Conservation (phyloP, 1,139 yeast genomes). For the Sugiyamaella sp. region DNA sequence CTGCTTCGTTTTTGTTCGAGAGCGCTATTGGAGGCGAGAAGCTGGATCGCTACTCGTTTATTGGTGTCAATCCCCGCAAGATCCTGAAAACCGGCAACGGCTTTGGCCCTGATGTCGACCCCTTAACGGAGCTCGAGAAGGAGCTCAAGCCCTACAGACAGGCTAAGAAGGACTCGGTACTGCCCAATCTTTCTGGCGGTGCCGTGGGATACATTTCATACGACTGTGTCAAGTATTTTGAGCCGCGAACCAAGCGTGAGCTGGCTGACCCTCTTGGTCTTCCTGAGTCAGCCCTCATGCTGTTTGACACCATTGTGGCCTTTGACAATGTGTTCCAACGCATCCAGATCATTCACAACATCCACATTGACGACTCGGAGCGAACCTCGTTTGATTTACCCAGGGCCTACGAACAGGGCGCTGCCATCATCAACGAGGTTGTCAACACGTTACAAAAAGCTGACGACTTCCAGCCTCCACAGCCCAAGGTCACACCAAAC, state of each 20-base stretch:
- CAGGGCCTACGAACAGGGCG: slow-evolving; percentile 59
- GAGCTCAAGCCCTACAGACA: slow-evolving; percentile 68
- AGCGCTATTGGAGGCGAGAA: slow-evolving; percentile 88
- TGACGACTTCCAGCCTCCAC: slow-evolving; percentile 57
- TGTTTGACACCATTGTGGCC: slow-evolving; percentile 86
- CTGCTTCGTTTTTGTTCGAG: slow-evolving; percentile 81
- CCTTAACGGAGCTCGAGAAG: slow-evolving; percentile 69
- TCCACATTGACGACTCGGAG: slow-evolving; percentile 52
- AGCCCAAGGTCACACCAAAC: slow-evolving; percentile 62
- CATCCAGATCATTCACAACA: slow-evolving; percentile 84
- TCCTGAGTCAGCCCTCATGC: slow-evolving; percentile 92
- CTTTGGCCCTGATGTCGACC: slow-evolving; percentile 68
- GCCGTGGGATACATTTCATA: slow-evolving; percentile 94
- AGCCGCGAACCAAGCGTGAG: slow-evolving; percentile 77
- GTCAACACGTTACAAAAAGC: slow-evolving; percentile 55
- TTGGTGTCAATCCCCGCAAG: slow-evolving; percentile 83
- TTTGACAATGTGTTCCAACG: slow-evolving; percentile 93
- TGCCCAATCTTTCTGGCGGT: slow-evolving; percentile 87
- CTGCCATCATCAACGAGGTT: slow-evolving; percentile 57
- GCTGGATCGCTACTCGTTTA: slow-evolving; percentile 85
- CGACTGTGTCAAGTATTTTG: slow-evolving; percentile 95
- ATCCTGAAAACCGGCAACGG: slow-evolving; percentile 75
- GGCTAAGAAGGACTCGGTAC: slow-evolving; percentile 61
- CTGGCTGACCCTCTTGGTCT: slow-evolving; percentile 77
- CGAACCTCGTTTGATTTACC: slow-evolving; percentile 43